Base-by-base conservation (phyloP, 352 stramenopile species). In the Phytophthora fragariaefolia region DNA sequence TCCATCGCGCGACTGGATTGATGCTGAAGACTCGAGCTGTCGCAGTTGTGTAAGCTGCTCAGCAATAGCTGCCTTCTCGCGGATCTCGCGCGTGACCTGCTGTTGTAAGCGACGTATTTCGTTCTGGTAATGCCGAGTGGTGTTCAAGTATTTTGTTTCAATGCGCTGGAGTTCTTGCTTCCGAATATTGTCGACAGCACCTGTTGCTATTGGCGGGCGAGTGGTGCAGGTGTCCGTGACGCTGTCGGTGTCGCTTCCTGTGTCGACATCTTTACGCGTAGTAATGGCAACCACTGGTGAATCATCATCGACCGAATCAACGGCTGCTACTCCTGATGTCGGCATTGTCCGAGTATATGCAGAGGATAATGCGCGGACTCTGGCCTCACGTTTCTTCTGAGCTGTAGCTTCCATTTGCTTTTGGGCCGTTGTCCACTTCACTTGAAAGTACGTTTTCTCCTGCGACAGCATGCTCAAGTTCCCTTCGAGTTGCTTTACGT, bases 21-120 rank as follows among this genome's bases (percentile, higher is more conserved):
- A 59, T 4, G 27, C 24, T 22, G 38, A 22, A 15, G 34, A 56
- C 34, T 71, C 55, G n/a, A 63, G 18, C 13, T 63, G 48, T 1
- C 55, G 52, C 5, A 85, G 48, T 26, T 83, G 62, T 1, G 72
- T 71, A 8, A 92, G 54, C 46, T 89, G 76, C 4, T 85, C 70
- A 43, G 82, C 74, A 1, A 90, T 77, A 9, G 60, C 36, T 9
- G 62, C 55, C 43, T 90, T 92, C 13, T 76, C 49, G 17, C 73
- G 78, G 8, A 59, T 78, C 59, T 93, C 85, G 10, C 72, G 75
- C 1, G 68, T 55, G 12, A 93, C 64, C 55, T 93, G 83, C 54
- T 82, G 71, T 55, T 89, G 80, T 18, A 93, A 48, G 3, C 85
- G 80, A 42, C 76, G 75, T 53, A 93, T 89, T 58, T 92, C 82